Evolutionary conservation across 2,329 filamentous ascomycete genomes (phyloP).

Genomic region (Plectosphaerella sp.): DNA sequence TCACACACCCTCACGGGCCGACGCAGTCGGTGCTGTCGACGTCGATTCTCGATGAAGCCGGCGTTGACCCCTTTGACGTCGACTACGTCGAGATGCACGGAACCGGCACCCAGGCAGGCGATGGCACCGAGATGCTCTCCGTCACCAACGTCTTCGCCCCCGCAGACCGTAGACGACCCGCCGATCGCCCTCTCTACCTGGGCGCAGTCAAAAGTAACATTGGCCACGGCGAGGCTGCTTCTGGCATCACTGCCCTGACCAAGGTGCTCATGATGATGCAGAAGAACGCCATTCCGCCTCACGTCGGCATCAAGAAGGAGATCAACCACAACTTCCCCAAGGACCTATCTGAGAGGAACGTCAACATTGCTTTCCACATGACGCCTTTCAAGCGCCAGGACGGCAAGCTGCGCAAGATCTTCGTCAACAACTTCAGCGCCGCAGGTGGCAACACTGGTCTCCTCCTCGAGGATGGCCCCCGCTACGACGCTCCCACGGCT

Average conservation of each 20-base stretch:
- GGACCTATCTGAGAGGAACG: constrained; percentile 52
- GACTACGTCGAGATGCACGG: constrained; percentile 88
- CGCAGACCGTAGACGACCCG: constrained; percentile 37
- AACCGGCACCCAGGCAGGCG: constrained; percentile 81
- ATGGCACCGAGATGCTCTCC: constrained; percentile 76
- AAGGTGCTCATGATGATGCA: constrained; percentile 64
- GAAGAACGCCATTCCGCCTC: constrained; percentile 59
- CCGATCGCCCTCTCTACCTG: constrained; percentile 51
- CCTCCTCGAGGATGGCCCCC: constrained; percentile 58
- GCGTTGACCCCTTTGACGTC: constrained; percentile 71
- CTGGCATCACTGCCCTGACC: constrained; percentile 56
- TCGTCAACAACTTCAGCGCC: constrained; percentile 67
- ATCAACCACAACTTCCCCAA: constrained; percentile 57
- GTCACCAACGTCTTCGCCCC: constrained; percentile 56
- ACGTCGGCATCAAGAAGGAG: constrained; percentile 61
- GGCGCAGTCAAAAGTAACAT: constrained; percentile 63
- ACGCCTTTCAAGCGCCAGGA: constrained; percentile 45
- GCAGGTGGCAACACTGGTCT: constrained; percentile 69
- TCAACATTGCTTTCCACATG: constrained; percentile 52
- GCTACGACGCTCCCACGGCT: constrained; percentile 33
- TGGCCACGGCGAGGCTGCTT: constrained; percentile 58
- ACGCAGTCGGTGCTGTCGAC: constrained; percentile 70
- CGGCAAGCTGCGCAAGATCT: constrained; percentile 41
- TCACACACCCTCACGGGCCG: constrained; percentile 76
- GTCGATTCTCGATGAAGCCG: constrained; percentile 65